Evolutionary conservation across 805 yeast genomes (phyloP), one percentile per base, ranked within the genome.

Genomic region (Yueomyces sp.): DNA sequence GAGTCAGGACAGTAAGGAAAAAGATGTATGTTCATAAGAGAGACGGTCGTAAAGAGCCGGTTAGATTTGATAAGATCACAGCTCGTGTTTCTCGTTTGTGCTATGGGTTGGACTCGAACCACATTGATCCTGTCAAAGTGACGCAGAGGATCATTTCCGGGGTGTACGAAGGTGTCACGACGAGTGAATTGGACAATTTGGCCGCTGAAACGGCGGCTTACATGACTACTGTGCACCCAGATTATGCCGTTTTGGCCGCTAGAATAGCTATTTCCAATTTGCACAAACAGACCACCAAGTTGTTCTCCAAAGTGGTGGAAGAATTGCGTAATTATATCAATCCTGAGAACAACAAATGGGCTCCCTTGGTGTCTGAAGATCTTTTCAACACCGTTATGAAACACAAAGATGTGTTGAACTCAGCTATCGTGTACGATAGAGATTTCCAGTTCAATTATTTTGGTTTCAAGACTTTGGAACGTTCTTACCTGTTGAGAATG

Each of bases 221-320:
- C 55, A 82, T 90, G 94, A 85, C 96, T 45, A 88, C 96, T 12
- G 76, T 83, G 49, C 97, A 90, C 63, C 96, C 96, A n/a, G 96
- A 90, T 66, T 88, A 90, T 55, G 94, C 96, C 32, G 77, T 78
- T 38, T 72, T 87, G 53, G 96, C 96, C 44, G 96, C 96, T 28
- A 78, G 97, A 65, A 79, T 90, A 46, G 96, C 96, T 29, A 80
- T 90, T 40, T 81, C 94, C 39, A 85, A 85, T 63, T 71, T 90
- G 57, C 96, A 90, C 70, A 85, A 85, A 64, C 92, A 84, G 66
- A 85, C 95, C 43, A 80, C 82, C 49, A 80, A 81, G 63, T 79
- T 73, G 59, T 87, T 82, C 56, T 77, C 88, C 40, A 77, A 77
- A 52, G 88, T 83, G 44, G 64, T 81, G 44, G 71, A 73, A 50